Evolutionary conservation across 805 yeast species (phyloP).

Genomic region (Metschnikowia reukaufii): DNA sequence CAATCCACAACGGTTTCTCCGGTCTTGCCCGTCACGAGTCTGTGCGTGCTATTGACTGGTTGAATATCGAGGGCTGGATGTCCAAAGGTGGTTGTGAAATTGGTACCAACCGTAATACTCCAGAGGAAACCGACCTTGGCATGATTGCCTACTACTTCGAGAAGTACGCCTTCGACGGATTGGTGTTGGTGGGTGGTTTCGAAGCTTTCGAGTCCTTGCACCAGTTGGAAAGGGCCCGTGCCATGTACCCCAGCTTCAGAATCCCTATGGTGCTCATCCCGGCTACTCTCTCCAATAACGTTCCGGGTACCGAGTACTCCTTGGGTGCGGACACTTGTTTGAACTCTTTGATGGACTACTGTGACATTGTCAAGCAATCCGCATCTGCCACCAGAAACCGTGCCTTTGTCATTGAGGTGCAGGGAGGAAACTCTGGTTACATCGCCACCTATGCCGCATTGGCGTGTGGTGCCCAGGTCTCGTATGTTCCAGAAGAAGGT

Average conservation of each 20-base stretch:
- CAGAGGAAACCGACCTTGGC: conserved; percentile 65
- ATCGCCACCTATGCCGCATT: conserved; percentile 69
- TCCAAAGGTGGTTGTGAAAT: conserved; percentile 92
- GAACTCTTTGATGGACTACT: conserved; percentile 66
- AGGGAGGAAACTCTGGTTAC: conserved; percentile 83
- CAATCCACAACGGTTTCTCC: conserved; percentile 89
- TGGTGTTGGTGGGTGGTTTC: conserved; percentile 77
- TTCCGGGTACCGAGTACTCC: conserved; percentile 80
- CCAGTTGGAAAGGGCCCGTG: conserved; percentile 60
- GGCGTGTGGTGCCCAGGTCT: conserved; percentile 70
- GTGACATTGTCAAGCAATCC: conserved; percentile 76
- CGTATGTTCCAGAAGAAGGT: conserved; percentile 75
- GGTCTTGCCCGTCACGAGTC: conserved; percentile 91
- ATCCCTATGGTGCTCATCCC: conserved; percentile 80
- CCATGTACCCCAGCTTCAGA: conserved; percentile 65
- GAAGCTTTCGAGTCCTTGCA: conserved; percentile 75
- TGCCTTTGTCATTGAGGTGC: conserved; percentile 78
- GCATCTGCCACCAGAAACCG: conserved; percentile 79
- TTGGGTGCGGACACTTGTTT: conserved; percentile 75
- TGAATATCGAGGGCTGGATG: conserved; percentile 86
- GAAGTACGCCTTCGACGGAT: conserved; percentile 66
- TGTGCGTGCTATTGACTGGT: conserved; percentile 72
- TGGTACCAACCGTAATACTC: conserved; percentile 91
- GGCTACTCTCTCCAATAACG: conserved; percentile 77
- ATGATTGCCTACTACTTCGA: conserved; percentile 70